A percentile compares a stretch with the other conserved stretches of the same genome.
These are phyloP conservation scores for Bertia moriformis DNA, from an alignment of 2,329 filamentous ascomycete genomes.

Conservation along the genomic window DNA sequence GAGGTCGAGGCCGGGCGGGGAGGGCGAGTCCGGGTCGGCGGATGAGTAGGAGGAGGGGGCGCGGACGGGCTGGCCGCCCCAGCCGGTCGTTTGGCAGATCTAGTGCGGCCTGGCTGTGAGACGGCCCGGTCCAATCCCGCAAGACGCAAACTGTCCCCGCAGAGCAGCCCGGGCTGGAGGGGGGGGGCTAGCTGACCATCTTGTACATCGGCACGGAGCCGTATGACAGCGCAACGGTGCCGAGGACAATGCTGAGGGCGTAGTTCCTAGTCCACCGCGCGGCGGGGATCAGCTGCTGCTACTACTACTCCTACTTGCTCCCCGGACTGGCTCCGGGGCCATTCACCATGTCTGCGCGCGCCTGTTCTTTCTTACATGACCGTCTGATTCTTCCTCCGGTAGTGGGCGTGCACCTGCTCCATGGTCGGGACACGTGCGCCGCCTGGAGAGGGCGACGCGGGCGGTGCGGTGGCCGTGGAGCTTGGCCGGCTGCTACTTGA, in stretches of 20 bases:
- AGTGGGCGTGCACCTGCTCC: constrained; percentile 49
- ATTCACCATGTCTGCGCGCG: constrained; percentile 6
- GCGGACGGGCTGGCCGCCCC: constrained; percentile 83
- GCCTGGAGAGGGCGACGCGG: too few relatives aligned
- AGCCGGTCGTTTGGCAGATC: constrained; percentile 77
- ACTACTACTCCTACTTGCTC: not conserved
- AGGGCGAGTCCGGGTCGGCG: constrained; percentile 54
- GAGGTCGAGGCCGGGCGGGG: too few relatives aligned
- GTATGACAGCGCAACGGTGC: constrained; percentile 67
- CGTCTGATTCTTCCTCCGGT: constrained; percentile 53
- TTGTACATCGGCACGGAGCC: constrained; percentile 78
- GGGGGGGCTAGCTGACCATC: constrained; percentile 39
- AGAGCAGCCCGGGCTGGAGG: not conserved
- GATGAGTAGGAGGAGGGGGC: constrained; percentile 50
- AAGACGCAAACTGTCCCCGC: constrained; percentile 1
- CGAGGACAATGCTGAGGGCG: constrained; percentile 61
- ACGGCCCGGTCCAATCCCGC: constrained; percentile 1
- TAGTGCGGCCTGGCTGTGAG: constrained; percentile 13
- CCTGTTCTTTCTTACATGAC: constrained; percentile 41
- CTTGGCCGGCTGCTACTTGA: too few relatives aligned
- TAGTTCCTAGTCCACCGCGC: constrained; percentile 61
- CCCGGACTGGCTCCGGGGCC: constrained; percentile 1
- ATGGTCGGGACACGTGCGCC: too few relatives aligned
- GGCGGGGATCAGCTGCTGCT: not conserved
- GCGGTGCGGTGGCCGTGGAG: too few relatives aligned